phyloP scores from a whole-genome alignment of 371 early-diverging fungal genomes.

The Parasitella parasitica region DNA sequence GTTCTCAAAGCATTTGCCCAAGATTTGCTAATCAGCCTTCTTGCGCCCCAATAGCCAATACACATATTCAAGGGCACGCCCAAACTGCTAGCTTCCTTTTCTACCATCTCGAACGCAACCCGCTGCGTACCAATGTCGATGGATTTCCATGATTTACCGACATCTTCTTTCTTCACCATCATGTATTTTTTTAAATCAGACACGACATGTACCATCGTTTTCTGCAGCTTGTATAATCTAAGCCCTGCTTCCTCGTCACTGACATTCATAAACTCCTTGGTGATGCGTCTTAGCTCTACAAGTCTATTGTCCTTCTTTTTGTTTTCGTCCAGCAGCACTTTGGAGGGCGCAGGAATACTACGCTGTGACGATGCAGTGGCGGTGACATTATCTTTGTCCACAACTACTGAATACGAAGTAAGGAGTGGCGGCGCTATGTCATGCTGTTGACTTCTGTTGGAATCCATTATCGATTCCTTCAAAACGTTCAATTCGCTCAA shows the following conservation, averaged over 20 bases:
- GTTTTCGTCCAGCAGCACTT: slow-evolving; percentile 10
- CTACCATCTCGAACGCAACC: slow-evolving; percentile 22
- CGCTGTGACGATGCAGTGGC: neutral
- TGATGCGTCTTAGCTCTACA: slow-evolving; percentile 11
- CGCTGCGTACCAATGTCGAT: slow-evolving; percentile 17
- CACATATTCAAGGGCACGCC: slow-evolving; percentile 20
- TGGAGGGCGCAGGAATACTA: slow-evolving; percentile 22
- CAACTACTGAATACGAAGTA: neutral
- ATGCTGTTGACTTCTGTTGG: neutral
- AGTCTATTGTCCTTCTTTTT: slow-evolving; percentile 22
- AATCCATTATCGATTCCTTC: slow-evolving; percentile 10
- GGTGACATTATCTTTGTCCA: neutral
- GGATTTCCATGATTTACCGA: slow-evolving; percentile 15
- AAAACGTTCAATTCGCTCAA: neutral
- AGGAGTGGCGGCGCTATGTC: neutral
- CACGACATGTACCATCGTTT: slow-evolving; percentile 22
- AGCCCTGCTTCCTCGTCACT: slow-evolving; percentile 18
- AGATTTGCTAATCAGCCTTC: slow-evolving; percentile 17
- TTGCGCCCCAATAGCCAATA: slow-evolving; percentile 24
- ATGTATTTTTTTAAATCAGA: slow-evolving; percentile 18
- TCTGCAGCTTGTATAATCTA: slow-evolving; percentile 16
- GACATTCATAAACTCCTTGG: slow-evolving; percentile 10
- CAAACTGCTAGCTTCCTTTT: slow-evolving; percentile 11
- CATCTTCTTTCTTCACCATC: slow-evolving; percentile 4
- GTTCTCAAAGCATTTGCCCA: slow-evolving; percentile 24